These are phyloP conservation scores for Falciphora oryzae DNA, from an alignment of 2,329 filamentous ascomycete genomes.

Conservation along the genomic window DNA sequence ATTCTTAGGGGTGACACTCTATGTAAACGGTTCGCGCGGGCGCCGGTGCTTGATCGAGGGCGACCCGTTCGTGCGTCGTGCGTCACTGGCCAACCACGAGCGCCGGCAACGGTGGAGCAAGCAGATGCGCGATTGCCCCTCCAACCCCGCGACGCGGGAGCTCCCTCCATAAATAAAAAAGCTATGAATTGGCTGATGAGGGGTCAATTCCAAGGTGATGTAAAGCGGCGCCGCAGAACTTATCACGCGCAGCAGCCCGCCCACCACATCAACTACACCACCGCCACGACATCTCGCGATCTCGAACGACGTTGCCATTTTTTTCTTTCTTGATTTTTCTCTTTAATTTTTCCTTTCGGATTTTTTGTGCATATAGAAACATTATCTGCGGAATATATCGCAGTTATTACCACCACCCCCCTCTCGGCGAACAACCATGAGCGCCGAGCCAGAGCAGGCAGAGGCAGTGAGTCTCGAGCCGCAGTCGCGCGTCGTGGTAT, in stretches of 20 bases:
- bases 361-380: not conserved
- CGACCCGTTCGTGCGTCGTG: not conserved
- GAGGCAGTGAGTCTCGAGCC: slow-evolving; percentile 9
- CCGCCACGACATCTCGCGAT: not conserved
- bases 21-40: not conserved
- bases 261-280: not conserved
- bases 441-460: slow-evolving; percentile 9
- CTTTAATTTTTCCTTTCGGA: no score
- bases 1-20: no score
- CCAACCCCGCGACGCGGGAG: not conserved
- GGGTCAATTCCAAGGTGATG: not conserved
- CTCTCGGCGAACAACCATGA: not conserved
- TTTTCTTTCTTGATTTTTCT: not conserved
- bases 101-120: not conserved
- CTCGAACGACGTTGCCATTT: not conserved
- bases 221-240: not conserved
- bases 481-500: slow-evolving; percentile 5
- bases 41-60: not conserved
- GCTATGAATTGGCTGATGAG: not conserved
- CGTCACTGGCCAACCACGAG: not conserved
- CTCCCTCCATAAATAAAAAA: not conserved
- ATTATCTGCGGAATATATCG: not conserved
- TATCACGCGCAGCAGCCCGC: not conserved
- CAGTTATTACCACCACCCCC: not conserved
- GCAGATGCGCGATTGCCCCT: not conserved